These are phyloP conservation scores for Daldinia grandis DNA, from an alignment of 495 filamentous ascomycete species.

Conservation along the genomic window DNA sequence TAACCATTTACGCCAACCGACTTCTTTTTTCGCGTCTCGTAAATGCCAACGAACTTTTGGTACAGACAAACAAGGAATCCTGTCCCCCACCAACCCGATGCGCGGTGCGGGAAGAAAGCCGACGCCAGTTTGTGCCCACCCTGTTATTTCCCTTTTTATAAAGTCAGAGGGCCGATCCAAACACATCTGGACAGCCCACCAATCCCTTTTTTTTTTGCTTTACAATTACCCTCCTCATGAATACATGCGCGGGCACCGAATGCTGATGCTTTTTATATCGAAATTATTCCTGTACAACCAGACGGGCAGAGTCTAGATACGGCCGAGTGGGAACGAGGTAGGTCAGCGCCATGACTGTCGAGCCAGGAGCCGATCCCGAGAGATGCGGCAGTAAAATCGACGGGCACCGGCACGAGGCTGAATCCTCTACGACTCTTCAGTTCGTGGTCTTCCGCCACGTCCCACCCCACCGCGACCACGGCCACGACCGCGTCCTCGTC, in stretches of 20 bases:
- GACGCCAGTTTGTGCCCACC: conserved; percentile 40
- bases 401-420: conserved; percentile 28
- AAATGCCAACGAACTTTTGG: conserved; percentile 43
- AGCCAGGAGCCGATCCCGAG: conserved; percentile 32
- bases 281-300: conserved; percentile 15
- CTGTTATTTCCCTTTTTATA: conserved; percentile 13
- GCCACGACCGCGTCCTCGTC: conserved; percentile 24
- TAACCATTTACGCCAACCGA: conserved; percentile 24
- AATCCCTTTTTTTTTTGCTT: conserved; percentile 6
- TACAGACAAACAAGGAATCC: conserved; percentile 41
- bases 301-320: conserved; percentile 12
- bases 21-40: conserved; percentile 32
- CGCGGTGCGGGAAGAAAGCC: conserved; percentile 23
- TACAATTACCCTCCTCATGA: conserved; percentile 17
- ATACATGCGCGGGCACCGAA: conserved; percentile 13
- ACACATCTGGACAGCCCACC: conserved; percentile 8
- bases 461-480: conserved; percentile 26
- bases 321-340: conserved; percentile 5
- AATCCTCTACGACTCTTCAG: conserved; percentile 52
- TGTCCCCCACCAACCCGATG: conserved; percentile 29
- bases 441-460: conserved; percentile 42
- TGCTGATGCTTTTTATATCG: conserved; percentile 8
- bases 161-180: conserved; percentile 8
- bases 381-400: conserved; percentile 34
- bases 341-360: conserved; percentile 32